Evolutionary conservation across 495 filamentous ascomycete genomes (phyloP).

Genomic region (Neurospora sp.): DNA sequence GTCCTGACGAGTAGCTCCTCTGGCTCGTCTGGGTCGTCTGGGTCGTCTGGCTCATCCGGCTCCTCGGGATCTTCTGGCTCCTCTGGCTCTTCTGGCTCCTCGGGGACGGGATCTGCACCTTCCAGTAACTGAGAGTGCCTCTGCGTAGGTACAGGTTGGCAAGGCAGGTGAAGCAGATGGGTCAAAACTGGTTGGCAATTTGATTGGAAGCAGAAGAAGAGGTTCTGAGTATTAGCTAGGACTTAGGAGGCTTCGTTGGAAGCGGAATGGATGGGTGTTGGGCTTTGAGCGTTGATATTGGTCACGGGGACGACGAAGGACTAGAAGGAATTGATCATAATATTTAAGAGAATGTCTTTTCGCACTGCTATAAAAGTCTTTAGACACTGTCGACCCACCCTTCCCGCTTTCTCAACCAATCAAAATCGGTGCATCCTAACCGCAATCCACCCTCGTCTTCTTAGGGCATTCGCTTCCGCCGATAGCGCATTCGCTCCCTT

Average conservation of each 20-base stretch:
- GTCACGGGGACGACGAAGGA: not conserved
- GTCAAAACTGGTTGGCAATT: not conserved
- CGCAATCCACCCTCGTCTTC: no score
- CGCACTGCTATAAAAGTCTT: no score
- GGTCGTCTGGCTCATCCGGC: no score
- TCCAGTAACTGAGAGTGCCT: not conserved
- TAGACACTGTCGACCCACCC: no score
- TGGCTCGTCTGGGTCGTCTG: no score
- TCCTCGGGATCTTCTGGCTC: not conserved
- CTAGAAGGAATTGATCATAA: not conserved
- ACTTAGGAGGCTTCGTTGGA: not conserved
- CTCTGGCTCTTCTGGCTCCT: not conserved
- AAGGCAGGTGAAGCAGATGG: no score
- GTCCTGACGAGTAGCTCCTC: no score
- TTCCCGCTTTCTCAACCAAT: no score
- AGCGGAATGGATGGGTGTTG: not conserved
- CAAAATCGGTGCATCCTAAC: no score
- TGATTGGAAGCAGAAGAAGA: not conserved
- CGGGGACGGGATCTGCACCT: not conserved
- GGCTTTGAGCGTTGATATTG: not conserved
- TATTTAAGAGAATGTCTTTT: no score
- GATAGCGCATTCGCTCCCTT: no score
- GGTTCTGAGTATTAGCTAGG: not conserved
- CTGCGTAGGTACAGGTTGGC: not conserved
- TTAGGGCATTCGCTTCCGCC: no score